A percentile compares a stretch with the other conserved stretches of the same genome.
Conservation (phyloP, 1,139 yeast genomes). For the Debaryomyces coudertii region DNA sequence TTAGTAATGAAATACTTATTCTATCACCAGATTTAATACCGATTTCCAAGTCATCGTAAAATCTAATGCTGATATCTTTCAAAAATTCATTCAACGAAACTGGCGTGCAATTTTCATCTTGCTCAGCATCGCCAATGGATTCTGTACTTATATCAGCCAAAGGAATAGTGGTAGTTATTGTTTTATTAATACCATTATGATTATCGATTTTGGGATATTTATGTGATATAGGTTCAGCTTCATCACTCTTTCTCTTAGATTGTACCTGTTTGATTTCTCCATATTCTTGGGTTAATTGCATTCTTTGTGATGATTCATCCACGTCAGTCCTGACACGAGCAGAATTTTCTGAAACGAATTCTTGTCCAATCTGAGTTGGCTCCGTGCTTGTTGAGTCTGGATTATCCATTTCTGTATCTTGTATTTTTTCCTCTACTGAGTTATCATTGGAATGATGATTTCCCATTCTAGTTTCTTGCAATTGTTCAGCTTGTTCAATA, state of each 20-base stretch:
- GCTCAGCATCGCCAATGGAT: slow-evolving; percentile 15
- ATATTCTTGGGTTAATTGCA: slow-evolving; percentile 26
- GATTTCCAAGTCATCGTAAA: slow-evolving; percentile 54
- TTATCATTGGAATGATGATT: background rate
- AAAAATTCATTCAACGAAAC: slow-evolving; percentile 48
- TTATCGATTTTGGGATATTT: slow-evolving; percentile 7
- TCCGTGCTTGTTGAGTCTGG: background rate
- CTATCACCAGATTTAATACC: slow-evolving; percentile 32
- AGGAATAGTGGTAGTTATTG: slow-evolving; percentile 30
- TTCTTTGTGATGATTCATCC: slow-evolving; percentile 19
- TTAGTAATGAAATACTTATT: slow-evolving; percentile 25
- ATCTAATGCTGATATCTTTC: slow-evolving; percentile 50
- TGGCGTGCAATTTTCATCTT: slow-evolving; percentile 28
- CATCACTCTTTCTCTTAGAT: slow-evolving; percentile 3
- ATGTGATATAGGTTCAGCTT: background rate
- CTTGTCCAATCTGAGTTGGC: background rate
- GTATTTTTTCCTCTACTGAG: slow-evolving; percentile 4
- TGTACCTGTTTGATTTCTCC: slow-evolving; percentile 7
- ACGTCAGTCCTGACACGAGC: background rate
- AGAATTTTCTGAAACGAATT: background rate
- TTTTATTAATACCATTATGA: slow-evolving; percentile 1
- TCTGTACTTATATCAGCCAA: slow-evolving; percentile 29
- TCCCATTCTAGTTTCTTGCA: background rate
- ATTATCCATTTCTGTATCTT: background rate
- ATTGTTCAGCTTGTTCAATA: background rate